Base-by-base conservation (phyloP, 768 basidiomycete genomes). In the Phanerochaete carnosa region DNA sequence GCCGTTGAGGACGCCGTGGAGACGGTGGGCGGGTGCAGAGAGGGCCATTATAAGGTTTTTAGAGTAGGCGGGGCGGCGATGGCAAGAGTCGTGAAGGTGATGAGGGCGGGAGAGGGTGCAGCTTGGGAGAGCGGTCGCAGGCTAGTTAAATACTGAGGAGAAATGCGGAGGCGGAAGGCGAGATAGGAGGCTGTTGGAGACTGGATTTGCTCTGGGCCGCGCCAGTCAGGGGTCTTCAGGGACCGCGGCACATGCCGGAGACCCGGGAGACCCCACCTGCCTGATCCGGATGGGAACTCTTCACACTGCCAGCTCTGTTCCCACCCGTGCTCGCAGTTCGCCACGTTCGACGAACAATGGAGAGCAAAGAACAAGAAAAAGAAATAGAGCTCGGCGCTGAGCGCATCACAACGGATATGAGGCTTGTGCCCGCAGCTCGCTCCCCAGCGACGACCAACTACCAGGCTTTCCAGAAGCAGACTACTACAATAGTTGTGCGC, bases 1-100 rank as follows among this genome's bases (percentile, higher is more conserved):
- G 49, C 55, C 58, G 30, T 33, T 35, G 55, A 19, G 39, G 51
- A 62, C 54, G 45, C 33, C 50, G 33, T 59, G 62, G 49, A 64
- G 60, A 59, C 58, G 58, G 59, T 64, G 62, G 2, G 62, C 39
- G 53, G 62, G 62, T 5, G 45, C 62, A 28, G 59, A 59, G 56
- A 62, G 62, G 28, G 62, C 62, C 62, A 64, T 64, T 32, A 49
- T 23, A 12, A 23, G 13, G 47, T 51, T 39, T 49, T 9, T 33
- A 52, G 49, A 45, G 45, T 58, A 53, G 39, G 19, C 30, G 49
- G 33, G 22, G 61, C 15, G 29, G 19, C 16, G 33, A 39, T n/a
- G 30, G 33, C n/a, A 23, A 26, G 32, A 5, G 47, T 52, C 26
- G 57, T n/a, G 33, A 37, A 46, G 28, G 43, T 13, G 25, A 32